A percentile compares a stretch with the other conserved stretches of the same genome.
Conservation (phyloP, 225 moss, liverwort and hornwort species). For the Climacium dendroides region DNA sequence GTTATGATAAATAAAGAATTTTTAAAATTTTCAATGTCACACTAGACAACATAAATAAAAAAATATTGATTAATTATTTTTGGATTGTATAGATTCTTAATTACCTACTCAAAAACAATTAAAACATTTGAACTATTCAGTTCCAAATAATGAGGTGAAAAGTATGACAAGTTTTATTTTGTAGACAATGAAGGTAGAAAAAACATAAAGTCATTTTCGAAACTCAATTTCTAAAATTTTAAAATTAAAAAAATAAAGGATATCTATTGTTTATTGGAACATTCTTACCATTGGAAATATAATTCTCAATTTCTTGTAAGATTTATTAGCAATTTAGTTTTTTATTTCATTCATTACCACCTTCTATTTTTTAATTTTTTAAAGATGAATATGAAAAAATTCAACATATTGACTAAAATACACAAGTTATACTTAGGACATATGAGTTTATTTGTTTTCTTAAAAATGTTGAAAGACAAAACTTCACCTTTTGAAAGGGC, state of each 20-base stretch:
- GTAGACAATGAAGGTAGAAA: fast-evolving
- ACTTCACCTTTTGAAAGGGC: neutral
- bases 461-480: neutral
- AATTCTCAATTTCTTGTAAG: neutral
- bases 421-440: neutral
- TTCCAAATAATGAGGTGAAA: neutral
- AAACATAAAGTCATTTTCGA: neutral
- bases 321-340: neutral
- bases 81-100: neutral
- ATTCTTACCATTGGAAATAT: neutral
- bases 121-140: neutral
- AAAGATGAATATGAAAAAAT: neutral
- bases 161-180: neutral
- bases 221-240: neutral
- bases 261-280: too few species aligned
- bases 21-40: too few species aligned
- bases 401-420: neutral
- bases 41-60: too few species aligned
- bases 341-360: neutral
- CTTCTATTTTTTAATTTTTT: too few species aligned
- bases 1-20: too few species aligned
- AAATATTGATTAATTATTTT: neutral
- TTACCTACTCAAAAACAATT: neutral
- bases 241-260: neutral
- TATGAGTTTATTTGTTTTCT: neutral